Evolutionary conservation across 2,329 filamentous ascomycete species (phyloP).

Genomic region (Fonsecaea nubica): DNA sequence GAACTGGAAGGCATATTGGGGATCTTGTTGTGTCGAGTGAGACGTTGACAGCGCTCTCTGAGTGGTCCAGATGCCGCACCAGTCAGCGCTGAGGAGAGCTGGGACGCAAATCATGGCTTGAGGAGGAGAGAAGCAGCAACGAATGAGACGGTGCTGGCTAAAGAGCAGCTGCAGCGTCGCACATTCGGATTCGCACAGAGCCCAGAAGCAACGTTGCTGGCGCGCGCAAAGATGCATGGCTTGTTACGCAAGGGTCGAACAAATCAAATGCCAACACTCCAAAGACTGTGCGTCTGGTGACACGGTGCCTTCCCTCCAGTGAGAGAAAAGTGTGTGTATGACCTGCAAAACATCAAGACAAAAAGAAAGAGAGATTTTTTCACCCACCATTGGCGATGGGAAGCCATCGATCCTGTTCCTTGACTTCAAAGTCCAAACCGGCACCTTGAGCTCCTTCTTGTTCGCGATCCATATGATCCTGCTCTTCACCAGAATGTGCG

Average conservation of each 20-base stretch:
- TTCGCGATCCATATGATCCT: slow-evolving; percentile 83
- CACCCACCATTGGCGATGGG: slow-evolving; percentile 99
- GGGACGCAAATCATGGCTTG: slow-evolving; percentile 55
- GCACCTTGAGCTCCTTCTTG: slow-evolving; percentile 73
- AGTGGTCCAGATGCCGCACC: slow-evolving; percentile 40
- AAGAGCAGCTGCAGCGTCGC: slow-evolving; percentile 37
- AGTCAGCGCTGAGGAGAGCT: slow-evolving; percentile 35
- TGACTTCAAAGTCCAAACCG: slow-evolving; percentile 94
- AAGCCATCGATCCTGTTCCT: slow-evolving; percentile 99
- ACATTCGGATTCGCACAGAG: slow-evolving; percentile 37
- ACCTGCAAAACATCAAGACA: slow-evolving; percentile 28
- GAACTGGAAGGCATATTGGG: slow-evolving; percentile 36
- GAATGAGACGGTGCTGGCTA: slow-evolving; percentile 44
- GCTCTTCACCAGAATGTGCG: slow-evolving; percentile 89
- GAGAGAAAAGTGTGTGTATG: background rate
- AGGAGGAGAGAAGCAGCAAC: slow-evolving; percentile 46
- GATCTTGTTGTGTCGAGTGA: slow-evolving; percentile 25
- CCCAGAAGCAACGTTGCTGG: slow-evolving; percentile 35
- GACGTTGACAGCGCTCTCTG: slow-evolving; percentile 29
- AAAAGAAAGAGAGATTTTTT: slow-evolving; percentile 41
- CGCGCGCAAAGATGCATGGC: slow-evolving; percentile 43
- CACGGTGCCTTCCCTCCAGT: slow-evolving; percentile 5
- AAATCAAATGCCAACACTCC: slow-evolving; percentile 55
- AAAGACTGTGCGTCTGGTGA: slow-evolving; percentile 33
- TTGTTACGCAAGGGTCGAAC: slow-evolving; percentile 54